phyloP scores from a whole-genome alignment of 106 monocot species.

The Chionographis japonica region DNA sequence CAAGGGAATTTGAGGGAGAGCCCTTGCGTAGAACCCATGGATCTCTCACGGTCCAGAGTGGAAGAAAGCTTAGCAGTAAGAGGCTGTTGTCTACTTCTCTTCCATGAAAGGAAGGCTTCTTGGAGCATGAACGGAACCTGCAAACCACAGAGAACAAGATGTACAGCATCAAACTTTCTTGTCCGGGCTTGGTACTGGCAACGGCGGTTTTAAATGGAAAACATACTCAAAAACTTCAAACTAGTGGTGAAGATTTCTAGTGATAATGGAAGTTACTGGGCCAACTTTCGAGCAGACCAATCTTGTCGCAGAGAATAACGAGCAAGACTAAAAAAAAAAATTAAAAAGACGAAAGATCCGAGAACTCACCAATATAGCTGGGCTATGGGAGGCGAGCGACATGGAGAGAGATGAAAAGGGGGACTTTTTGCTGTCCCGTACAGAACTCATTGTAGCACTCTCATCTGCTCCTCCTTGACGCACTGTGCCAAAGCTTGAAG shows the following conservation, averaged over 20 bases:
- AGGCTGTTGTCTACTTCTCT: slow-evolving; percentile 4
- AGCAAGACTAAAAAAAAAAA: background rate
- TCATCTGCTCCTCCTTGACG: slow-evolving; percentile 16
- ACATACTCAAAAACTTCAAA: too few species aligned
- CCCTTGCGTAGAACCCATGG: background rate
- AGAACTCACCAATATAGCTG: slow-evolving; percentile 30
- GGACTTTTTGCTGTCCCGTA: slow-evolving; percentile 25
- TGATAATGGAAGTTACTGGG: too few species aligned
- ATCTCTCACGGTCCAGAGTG: background rate
- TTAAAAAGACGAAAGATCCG: background rate
- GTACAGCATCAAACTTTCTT: too few species aligned
- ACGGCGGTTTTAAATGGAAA: too few species aligned
- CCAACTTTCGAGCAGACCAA: too few species aligned
- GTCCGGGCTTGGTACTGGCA: too few species aligned
- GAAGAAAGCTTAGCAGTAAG: background rate
- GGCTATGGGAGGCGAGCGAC: slow-evolving; percentile 32
- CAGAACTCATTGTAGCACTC: background rate
- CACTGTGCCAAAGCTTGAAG: slow-evolving; percentile 70
- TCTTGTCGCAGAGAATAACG: too few species aligned
- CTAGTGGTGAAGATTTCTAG: too few species aligned
- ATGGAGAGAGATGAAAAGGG: slow-evolving; percentile 69
- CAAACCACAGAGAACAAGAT: background rate
- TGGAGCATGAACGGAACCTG: slow-evolving; percentile 41
- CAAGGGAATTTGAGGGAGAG: slow-evolving; percentile 16
- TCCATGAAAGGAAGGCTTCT: slow-evolving; percentile 30